phyloP scores from a whole-genome alignment of 2,329 filamentous ascomycete genomes.

The Ceratocystis huliohia region DNA sequence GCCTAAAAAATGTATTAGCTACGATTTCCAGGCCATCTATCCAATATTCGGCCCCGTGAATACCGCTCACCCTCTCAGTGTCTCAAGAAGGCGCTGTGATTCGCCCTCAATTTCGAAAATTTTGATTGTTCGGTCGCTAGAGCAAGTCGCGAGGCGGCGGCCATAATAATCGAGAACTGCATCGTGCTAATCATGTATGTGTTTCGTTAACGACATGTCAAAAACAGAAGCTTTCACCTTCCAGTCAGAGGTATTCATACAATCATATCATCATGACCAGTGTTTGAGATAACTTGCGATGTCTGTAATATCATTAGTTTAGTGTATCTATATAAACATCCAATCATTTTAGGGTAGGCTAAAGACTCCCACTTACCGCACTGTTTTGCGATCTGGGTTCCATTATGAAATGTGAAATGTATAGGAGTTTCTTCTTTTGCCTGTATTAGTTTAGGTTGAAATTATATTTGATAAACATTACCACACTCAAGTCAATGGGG shows the following conservation, averaged over 20 bases:
- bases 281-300: slow-evolving; percentile 35
- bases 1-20: slow-evolving; percentile 38
- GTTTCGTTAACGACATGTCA: slow-evolving; percentile 20
- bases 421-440: not conserved
- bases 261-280: slow-evolving; percentile 94
- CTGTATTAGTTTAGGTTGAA: not conserved
- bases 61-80: slow-evolving; percentile 67
- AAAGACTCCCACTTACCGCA: slow-evolving; percentile 17
- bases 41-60: not conserved
- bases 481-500: not conserved
- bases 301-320: slow-evolving; percentile 29
- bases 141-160: slow-evolving; percentile 88
- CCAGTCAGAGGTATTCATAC: slow-evolving; percentile 44
- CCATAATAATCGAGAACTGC: slow-evolving; percentile 98
- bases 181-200: slow-evolving; percentile 56
- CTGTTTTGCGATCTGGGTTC: not conserved
- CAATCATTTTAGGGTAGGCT: not conserved
- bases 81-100: slow-evolving; percentile 77
- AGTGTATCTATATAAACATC: not conserved
- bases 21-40: not conserved
- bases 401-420: not conserved
- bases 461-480: not conserved
- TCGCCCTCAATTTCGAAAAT: slow-evolving; percentile 98
- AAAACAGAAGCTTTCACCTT: not conserved
- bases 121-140: slow-evolving; percentile 96